A percentile compares a stretch with the other conserved stretches of the same genome.
phyloP scores from a whole-genome alignment of 1,284 basidiomycete genomes.

The Rhodotorula sp. region DNA sequence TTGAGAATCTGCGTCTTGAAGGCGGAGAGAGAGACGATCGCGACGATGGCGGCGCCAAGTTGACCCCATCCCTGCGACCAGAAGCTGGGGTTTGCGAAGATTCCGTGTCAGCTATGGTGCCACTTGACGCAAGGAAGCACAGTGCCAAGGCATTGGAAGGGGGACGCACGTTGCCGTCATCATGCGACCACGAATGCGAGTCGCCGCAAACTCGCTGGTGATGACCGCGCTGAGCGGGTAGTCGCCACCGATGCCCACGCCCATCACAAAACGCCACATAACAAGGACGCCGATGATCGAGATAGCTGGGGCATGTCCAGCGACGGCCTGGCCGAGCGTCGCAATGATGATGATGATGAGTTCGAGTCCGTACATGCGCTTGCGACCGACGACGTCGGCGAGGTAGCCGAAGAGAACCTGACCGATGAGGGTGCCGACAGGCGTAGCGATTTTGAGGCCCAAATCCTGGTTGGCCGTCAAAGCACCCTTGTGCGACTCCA shows the following conservation, averaged over 20 bases:
- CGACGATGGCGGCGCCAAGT: conserved; percentile 67
- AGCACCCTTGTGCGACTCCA: conserved; percentile 44
- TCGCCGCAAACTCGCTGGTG: conserved; percentile 70
- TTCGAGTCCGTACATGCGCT: conserved; percentile 69
- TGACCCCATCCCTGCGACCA: conserved; percentile 52
- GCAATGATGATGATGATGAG: conserved; percentile 62
- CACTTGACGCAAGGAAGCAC: not conserved
- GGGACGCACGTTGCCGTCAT: conserved; percentile 49
- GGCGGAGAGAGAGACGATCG: conserved; percentile 65
- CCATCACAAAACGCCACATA: conserved; percentile 69
- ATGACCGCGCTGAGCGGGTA: conserved; percentile 69
- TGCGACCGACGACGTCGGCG: conserved; percentile 70
- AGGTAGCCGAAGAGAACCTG: conserved; percentile 69
- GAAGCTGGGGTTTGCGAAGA: conserved; percentile 66
- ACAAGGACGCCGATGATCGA: conserved; percentile 70
- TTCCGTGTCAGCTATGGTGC: conserved; percentile 46
- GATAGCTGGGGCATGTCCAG: conserved; percentile 51
- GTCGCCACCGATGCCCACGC: conserved; percentile 69
- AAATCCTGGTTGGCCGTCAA: conserved; percentile 61
- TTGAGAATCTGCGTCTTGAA: conserved; percentile 66
- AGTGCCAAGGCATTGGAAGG: too few relatives aligned
- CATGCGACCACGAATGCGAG: conserved; percentile 69
- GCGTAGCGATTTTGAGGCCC: conserved; percentile 65
- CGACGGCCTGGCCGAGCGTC: conserved; percentile 56
- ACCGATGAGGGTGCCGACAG: conserved; percentile 55